A percentile compares a stretch with the other conserved stretches of the same genome.
phyloP scores from a whole-genome alignment of 1,284 basidiomycete genomes.

The Ganoderma lucidum region DNA sequence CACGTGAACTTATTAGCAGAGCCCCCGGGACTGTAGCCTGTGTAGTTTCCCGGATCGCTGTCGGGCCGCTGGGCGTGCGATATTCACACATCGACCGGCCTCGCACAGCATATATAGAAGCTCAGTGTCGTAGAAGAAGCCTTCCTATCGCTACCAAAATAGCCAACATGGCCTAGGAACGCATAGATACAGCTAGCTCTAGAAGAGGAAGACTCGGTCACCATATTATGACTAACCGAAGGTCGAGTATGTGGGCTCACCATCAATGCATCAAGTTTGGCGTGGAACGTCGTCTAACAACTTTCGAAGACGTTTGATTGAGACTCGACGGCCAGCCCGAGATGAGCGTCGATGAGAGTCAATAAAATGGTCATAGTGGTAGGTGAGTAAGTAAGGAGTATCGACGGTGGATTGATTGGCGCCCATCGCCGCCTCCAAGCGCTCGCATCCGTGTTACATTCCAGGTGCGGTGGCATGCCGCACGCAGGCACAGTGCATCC shows the following conservation, averaged over 20 bases:
- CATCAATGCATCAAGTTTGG: background rate
- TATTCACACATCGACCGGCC: background rate
- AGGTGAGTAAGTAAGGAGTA: background rate
- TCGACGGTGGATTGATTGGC: background rate
- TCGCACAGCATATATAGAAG: background rate
- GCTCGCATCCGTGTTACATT: background rate
- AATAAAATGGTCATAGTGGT: background rate
- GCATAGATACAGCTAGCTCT: background rate
- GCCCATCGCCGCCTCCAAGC: background rate
- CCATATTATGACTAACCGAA: background rate
- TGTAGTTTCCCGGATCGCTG: background rate
- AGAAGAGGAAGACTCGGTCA: background rate
- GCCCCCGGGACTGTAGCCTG: background rate
- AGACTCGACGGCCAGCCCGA: background rate
- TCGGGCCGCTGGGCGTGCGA: background rate
- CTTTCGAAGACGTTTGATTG: background rate
- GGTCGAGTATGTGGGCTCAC: background rate
- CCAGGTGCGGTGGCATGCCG: background rate
- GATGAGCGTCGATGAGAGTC: background rate
- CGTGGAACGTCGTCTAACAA: background rate
- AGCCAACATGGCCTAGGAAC: background rate
- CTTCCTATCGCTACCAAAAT: background rate
- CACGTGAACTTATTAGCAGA: slow-evolving; percentile 1
- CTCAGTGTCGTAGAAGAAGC: background rate
- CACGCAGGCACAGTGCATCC: background rate